These are phyloP conservation scores for Myochromella boudieri DNA, from an alignment of 768 basidiomycete species.

Conservation along the genomic window DNA sequence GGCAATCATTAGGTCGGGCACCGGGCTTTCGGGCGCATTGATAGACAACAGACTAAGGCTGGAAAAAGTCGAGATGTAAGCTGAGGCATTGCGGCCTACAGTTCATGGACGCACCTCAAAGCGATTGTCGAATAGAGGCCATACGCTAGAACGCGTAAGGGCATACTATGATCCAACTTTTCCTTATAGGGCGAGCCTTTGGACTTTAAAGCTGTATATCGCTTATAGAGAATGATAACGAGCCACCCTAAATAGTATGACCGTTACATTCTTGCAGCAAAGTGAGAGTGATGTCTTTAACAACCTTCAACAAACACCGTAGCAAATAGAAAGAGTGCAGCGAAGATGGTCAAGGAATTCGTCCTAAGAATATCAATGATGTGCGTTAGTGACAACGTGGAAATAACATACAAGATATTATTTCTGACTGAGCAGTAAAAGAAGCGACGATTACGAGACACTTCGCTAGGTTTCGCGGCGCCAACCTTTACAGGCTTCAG, in stretches of 20 bases:
- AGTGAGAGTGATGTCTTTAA: constrained; percentile 1
- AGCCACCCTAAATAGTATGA: constrained; percentile 36
- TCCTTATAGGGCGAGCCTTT: constrained; percentile 22
- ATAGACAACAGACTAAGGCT: constrained; percentile 48
- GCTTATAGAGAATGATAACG: constrained; percentile 35
- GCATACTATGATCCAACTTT: constrained; percentile 41
- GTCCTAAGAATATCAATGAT: constrained; percentile 27
- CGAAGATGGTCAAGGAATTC: constrained; percentile 36
- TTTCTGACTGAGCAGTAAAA: constrained; percentile 51
- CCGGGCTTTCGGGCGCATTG: constrained; percentile 41
- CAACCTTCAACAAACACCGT: constrained; percentile 43
- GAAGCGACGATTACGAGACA: constrained; percentile 48
- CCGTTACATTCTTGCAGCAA: background rate
- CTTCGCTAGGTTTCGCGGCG: constrained; percentile 28
- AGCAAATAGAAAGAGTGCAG: constrained; percentile 37
- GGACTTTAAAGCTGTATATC: constrained; percentile 23
- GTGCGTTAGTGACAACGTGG: background rate
- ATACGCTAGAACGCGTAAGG: constrained; percentile 45
- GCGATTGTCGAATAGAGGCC: constrained; percentile 42
- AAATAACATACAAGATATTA: constrained; percentile 29
- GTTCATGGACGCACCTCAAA: constrained; percentile 31
- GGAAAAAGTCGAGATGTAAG: background rate
- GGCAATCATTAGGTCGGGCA: constrained; percentile 47
- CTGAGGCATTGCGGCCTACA: background rate
- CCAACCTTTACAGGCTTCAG: constrained; percentile 31